These are phyloP conservation scores for Polysphondylium violaceum DNA, from an alignment of 78 protist species.

Conservation along the genomic window DNA sequence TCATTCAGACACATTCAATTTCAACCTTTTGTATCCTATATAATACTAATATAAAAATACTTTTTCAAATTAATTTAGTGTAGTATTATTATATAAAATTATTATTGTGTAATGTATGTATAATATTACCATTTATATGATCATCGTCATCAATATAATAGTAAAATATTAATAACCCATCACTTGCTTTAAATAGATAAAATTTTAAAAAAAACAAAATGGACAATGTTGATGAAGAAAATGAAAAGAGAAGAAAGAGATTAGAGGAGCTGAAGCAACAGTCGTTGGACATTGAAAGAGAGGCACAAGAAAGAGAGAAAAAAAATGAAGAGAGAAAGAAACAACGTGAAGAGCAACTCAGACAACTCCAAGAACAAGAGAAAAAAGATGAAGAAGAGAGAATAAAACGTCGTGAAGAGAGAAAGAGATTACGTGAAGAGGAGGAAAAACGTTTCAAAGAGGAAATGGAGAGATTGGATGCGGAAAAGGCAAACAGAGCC, in stretches of 20 bases:
- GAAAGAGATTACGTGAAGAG: conserved; percentile 21
- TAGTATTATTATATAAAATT: too few species aligned
- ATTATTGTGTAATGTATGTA: not conserved
- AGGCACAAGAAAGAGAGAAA: conserved; percentile 44
- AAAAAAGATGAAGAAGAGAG: conserved; percentile 64
- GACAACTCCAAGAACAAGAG: conserved; percentile 27
- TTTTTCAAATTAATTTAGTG: too few species aligned
- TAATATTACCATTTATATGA: too few species aligned
- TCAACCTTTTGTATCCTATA: too few species aligned
- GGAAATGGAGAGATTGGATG: conserved; percentile 30
- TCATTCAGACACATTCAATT: too few species aligned
- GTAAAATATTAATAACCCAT: too few species aligned
- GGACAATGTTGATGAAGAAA: conserved; percentile 19
- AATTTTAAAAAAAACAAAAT: conserved; percentile 7
- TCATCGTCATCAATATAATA: too few species aligned
- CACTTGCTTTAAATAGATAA: not conserved
- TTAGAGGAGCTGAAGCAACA: conserved; percentile 50
- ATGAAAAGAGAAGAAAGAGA: conserved; percentile 43
- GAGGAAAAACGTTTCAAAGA: conserved; percentile 22
- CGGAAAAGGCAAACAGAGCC: conserved; percentile 7
- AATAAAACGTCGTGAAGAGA: conserved; percentile 31
- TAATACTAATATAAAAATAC: not conserved
- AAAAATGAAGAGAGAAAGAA: conserved; percentile 49
- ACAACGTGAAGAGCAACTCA: conserved; percentile 22
- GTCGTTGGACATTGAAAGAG: conserved; percentile 44